These are phyloP conservation scores for Pseudocercospora pini-densiflorae DNA, from an alignment of 2,329 filamentous ascomycete species.

Conservation along the genomic window DNA sequence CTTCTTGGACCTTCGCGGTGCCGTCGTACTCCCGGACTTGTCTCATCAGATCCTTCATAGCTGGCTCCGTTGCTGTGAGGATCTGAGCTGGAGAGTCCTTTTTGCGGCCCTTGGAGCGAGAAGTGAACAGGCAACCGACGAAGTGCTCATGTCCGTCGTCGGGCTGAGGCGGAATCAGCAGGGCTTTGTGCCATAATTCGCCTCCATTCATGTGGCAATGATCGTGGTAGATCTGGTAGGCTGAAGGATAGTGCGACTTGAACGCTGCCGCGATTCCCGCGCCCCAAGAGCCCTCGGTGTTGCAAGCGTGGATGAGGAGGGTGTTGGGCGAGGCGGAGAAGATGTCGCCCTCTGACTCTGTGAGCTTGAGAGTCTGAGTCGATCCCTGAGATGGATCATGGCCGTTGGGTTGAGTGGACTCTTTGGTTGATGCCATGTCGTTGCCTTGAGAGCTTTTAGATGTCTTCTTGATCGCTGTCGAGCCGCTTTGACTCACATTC, in stretches of 20 bases:
- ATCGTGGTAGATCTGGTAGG: slow-evolving; percentile 52
- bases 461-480: too few relatives aligned
- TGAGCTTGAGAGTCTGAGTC: slow-evolving; percentile 18
- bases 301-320: slow-evolving; percentile 64
- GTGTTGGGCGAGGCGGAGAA: slow-evolving; percentile 57
- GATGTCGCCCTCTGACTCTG: slow-evolving; percentile 50
- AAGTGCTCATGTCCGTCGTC: slow-evolving; percentile 48
- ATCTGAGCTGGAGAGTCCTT: slow-evolving; percentile 52
- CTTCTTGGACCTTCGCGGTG: slow-evolving; percentile 23
- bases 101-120: slow-evolving; percentile 51
- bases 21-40: slow-evolving; percentile 45
- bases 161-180: slow-evolving; percentile 57
- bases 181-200: slow-evolving; percentile 50
- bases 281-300: slow-evolving; percentile 62
- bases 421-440: background rate
- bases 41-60: slow-evolving; percentile 54
- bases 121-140: slow-evolving; percentile 65
- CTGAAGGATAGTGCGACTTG: slow-evolving; percentile 54
- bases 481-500: too few relatives aligned
- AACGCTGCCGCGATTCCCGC: slow-evolving; percentile 62
- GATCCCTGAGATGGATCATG: background rate
- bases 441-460: too few relatives aligned
- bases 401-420: background rate
- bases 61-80: slow-evolving; percentile 53
- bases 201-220: slow-evolving; percentile 51